Base-by-base conservation (phyloP, 176 grass and related monocot species). In the Carex scoparia region DNA sequence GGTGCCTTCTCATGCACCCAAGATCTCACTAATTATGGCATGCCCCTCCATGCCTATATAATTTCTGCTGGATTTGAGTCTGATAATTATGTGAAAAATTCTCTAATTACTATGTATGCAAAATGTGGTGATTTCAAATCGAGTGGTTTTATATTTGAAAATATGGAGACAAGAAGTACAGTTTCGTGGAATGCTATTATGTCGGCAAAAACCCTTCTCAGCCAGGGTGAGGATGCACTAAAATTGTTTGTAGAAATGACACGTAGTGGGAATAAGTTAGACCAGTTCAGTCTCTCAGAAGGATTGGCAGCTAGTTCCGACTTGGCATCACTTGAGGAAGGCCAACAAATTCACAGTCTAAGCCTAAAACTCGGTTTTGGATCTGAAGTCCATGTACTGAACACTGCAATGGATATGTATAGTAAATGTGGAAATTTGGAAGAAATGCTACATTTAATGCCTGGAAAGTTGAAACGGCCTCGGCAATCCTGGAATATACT, bases 341-440 rank as follows among this genome's bases (percentile, higher is more conserved):
- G 94, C 8, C 91, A 92, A 86, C 94, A 97, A 69, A 73, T 97
- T 84, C 94, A 94, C n/a, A 31, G 86, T 81, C 84, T 97, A 79
- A 86, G 87, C 69, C 72, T 88, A 53, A 97, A 97, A 89, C 88
- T 75, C 79, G 92, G 90, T 18, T 82, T 94, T 74, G 88, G 88
- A 81, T 86, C 65, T 59, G 85, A 94, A 61, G 77, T 84, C 85
- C 90, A 90, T 69, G 86, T 94, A 73, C 69, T 90, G 61, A 97
- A 97, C 94, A 88, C 92, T 33, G 62, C 85, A 81, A 92, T 97
- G 94, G 94, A 97, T 82, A 97, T 97, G 94, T 97, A 94, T 58
- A 88, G 88, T 28, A 97, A 97, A 88, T 94, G 90, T 80, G 94
- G 94, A 83, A 97, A 94, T 71, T 84, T 97, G 86, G 85, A 92